A percentile compares a stretch with the other conserved stretches of the same genome.
These are phyloP conservation scores for Gliomastix tumulicola DNA, from an alignment of 2,329 filamentous ascomycete species.

Conservation along the genomic window DNA sequence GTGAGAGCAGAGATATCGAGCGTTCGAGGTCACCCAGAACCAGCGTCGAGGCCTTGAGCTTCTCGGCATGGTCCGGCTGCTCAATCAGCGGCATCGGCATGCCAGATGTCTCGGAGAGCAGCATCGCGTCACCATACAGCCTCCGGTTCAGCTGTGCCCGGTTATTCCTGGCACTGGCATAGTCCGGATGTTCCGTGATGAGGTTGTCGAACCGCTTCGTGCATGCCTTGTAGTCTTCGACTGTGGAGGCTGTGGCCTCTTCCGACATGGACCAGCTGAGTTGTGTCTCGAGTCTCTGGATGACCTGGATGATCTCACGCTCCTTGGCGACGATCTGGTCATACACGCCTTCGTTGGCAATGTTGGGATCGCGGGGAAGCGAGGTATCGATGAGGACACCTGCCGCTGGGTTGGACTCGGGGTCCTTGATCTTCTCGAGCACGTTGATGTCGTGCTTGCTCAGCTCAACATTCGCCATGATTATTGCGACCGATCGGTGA, in stretches of 20 bases:
- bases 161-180: constrained; percentile 70
- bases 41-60: constrained; percentile 26
- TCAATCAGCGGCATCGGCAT: constrained; percentile 32
- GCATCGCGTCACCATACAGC: constrained; percentile 53
- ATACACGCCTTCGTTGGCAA: constrained; percentile 44
- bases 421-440: constrained; percentile 61
- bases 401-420: constrained; percentile 51
- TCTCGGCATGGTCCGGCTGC: constrained; percentile 26
- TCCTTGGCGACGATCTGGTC: constrained; percentile 42
- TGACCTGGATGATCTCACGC: constrained; percentile 42
- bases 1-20: constrained; percentile 53
- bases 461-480: constrained; percentile 19
- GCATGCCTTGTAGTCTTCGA: constrained; percentile 37
- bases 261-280: constrained; percentile 32
- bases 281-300: constrained; percentile 49
- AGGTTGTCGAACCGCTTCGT: constrained; percentile 45
- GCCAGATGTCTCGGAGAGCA: constrained; percentile 32
- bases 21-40: constrained; percentile 47
- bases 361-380: constrained; percentile 49
- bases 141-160: constrained; percentile 60
- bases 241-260: constrained; percentile 25
- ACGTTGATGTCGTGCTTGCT: constrained; percentile 54
- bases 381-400: constrained; percentile 46
- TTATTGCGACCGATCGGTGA: too few relatives aligned
- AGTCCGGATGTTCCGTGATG: constrained; percentile 51